Evolutionary conservation across 140 eudicot genomes (phyloP).

Genomic region (Oenanthe javanica): DNA sequence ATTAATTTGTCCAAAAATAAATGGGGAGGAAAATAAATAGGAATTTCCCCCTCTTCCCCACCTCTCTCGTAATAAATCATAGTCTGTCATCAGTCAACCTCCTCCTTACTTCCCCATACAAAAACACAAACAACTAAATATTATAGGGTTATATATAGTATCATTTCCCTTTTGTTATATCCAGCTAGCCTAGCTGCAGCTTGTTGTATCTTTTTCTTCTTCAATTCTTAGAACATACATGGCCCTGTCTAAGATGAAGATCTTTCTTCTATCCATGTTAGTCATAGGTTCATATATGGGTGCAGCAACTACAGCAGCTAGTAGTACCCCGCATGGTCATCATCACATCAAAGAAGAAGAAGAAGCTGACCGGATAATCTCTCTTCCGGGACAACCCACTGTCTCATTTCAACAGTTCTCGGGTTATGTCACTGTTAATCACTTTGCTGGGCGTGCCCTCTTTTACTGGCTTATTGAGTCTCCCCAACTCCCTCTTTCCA

Average conservation of each 20-base stretch:
- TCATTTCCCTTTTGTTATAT: conserved; percentile 3
- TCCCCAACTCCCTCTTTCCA: conserved; percentile 37
- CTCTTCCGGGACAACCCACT: conserved; percentile 89
- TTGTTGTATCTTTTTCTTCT: conserved; percentile 8
- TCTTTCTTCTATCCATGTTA: conserved; percentile 26
- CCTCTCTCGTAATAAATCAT: conserved; percentile 40
- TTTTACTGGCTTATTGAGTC: conserved; percentile 99
- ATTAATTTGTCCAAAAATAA: background rate
- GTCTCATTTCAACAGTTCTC: conserved; percentile 82
- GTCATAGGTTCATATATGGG: conserved; percentile 16
- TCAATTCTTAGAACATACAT: conserved; percentile 1
- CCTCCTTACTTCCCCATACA: conserved; percentile 13
- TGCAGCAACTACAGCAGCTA: conserved; percentile 6
- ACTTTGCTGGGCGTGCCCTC: conserved; percentile 79
- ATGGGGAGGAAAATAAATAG: no score
- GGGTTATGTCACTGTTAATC: conserved; percentile 85
- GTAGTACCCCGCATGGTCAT: conserved; percentile 13
- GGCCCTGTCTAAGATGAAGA: conserved; percentile 30
- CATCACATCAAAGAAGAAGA: conserved; percentile 24
- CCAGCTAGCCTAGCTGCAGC: conserved; percentile 3
- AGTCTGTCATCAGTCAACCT: conserved; percentile 23
- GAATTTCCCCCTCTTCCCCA: background rate
- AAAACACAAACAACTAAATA: conserved; percentile 20
- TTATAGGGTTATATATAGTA: background rate
- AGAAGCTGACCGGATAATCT: conserved; percentile 58